phyloP scores from a whole-genome alignment of 208 protist species.

The Trypanosoma rangeli region DNA sequence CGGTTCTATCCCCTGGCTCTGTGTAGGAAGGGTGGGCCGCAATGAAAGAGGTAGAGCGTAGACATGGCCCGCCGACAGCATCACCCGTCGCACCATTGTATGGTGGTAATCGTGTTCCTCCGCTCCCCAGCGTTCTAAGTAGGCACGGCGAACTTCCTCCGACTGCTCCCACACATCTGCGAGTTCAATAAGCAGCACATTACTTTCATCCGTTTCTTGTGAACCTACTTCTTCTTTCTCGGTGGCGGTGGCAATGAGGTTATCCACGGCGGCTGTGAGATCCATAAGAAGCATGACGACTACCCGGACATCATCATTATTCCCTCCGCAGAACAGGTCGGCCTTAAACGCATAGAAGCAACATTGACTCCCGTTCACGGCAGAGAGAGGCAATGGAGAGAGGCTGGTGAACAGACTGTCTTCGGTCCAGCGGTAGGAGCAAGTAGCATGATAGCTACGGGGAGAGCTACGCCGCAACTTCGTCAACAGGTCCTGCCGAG shows the following conservation, averaged over 20 bases:
- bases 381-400: neutral
- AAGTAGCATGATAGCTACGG: constrained; percentile 27
- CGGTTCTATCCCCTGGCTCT: constrained; percentile 9
- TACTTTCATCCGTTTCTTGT: constrained; percentile 17
- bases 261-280: constrained; percentile 25
- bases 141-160: constrained; percentile 3
- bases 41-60: constrained; percentile 19
- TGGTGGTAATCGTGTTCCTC: constrained; percentile 28
- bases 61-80: constrained; percentile 10
- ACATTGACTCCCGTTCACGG: neutral
- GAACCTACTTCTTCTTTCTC: constrained; percentile 7
- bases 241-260: constrained; percentile 10
- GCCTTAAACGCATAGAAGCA: constrained; percentile 29
- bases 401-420: constrained; percentile 28
- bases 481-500: constrained; percentile 16
- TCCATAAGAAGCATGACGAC: constrained; percentile 25
- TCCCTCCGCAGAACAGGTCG: constrained; percentile 21
- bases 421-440: constrained; percentile 32
- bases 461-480: constrained; percentile 17
- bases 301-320: constrained; percentile 33
- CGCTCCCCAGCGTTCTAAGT: constrained; percentile 27
- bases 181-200: constrained; percentile 40
- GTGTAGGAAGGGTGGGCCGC: neutral
- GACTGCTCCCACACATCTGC: constrained; percentile 23
- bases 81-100: constrained; percentile 19